Evolutionary conservation across 139 green algal genomes (phyloP).

Genomic region (Haematococcus sp.): DNA sequence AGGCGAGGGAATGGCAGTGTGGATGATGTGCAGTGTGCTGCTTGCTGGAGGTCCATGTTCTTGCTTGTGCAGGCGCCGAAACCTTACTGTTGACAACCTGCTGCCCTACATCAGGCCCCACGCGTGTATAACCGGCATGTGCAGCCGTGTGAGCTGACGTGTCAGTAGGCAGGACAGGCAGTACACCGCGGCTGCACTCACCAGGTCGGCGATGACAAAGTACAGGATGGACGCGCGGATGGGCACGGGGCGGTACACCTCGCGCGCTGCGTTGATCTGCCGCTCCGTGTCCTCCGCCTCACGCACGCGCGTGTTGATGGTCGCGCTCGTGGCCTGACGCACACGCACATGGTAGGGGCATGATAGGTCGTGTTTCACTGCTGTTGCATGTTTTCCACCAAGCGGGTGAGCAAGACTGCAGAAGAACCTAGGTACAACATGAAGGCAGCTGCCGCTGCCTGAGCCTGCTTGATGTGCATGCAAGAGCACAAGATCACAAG

Average conservation of each 20-base stretch:
- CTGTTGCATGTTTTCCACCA: background rate
- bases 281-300: constrained; percentile 80
- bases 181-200: too few relatives aligned
- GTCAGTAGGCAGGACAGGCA: too few relatives aligned
- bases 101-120: background rate
- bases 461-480: background rate
- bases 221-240: constrained; percentile 67
- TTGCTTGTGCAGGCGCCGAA: background rate
- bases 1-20: too few relatives aligned
- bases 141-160: too few relatives aligned
- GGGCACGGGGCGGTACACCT: constrained; percentile 74
- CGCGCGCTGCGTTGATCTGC: constrained; percentile 72
- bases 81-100: background rate
- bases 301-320: constrained; percentile 13
- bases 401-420: background rate
- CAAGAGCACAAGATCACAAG: background rate
- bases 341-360: background rate
- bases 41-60: background rate
- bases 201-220: constrained; percentile 79
- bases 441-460: background rate
- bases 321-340: background rate
- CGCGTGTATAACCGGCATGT: background rate
- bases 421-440: background rate
- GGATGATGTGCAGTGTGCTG: background rate
- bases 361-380: too few relatives aligned